Evolutionary conservation across 2,329 filamentous ascomycete species (phyloP), one percentile per base, ranked within the genome.

Genomic region (Phoma herbarum): DNA sequence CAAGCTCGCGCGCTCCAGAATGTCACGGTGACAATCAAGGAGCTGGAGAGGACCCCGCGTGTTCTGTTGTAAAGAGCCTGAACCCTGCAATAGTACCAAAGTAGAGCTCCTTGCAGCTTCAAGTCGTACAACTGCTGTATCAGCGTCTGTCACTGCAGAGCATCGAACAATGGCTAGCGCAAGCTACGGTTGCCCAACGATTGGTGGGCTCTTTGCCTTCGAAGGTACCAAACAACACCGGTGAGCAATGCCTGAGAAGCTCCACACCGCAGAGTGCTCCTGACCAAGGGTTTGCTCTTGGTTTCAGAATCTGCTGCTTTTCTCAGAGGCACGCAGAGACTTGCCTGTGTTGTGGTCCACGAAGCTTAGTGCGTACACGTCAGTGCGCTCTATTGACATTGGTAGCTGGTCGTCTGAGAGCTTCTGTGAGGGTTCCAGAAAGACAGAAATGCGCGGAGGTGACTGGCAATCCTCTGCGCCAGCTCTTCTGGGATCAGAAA

Each of bases 131-230:
- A 11, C 6, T n/a, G 43, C 23, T 31, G 28, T 26, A 8, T 33
- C 26, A 14, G 35, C 44, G 10, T 33, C 37, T 2, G 29, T 18
- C 22, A 31, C 53, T 22, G 39, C 37, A 43, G 23, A 22, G 20
- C 37, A 43, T n/a, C 23, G 39, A 41, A 57, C 41, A 57, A 46
- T 46, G 53, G 47, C 47, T 57, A 57, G 53, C 53, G 41, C 26
- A 20, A 31, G 22, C 16, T 45, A 31, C 18, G n/a, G 7, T 23
- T 42, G n/a, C 39, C 31, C 41, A 50, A 39, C 31, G 31, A 35
- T 7, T 23, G 18, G 22, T 33, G 37, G 26, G 25, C 29, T 47
- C 43, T 47, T 47, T 43, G 52, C 35, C 45, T 44, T 43, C 14
- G 22, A 31, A 18, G 7, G 10, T 14, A 20, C 11, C 22, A 26